Evolutionary conservation across 2,329 filamentous ascomycete genomes (phyloP).

Genomic region (Lecanicillium sp.): DNA sequence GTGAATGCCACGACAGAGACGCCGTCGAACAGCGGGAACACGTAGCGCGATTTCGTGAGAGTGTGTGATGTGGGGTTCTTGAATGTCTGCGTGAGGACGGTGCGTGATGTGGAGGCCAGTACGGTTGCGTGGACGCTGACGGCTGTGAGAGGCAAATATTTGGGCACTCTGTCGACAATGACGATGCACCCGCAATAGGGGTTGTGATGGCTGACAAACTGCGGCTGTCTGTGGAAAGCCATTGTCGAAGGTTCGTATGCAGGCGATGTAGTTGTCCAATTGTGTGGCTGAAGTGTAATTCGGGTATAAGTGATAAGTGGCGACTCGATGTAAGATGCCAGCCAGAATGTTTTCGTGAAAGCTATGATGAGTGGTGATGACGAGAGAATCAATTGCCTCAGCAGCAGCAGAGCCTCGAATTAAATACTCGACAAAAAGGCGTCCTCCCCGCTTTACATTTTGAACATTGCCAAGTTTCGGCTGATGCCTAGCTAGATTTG

Average conservation of each 20-base stretch:
- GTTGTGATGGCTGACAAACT: background rate
- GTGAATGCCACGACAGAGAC: constrained; percentile 63
- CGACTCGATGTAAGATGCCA: too few species aligned
- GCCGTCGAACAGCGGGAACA: constrained; percentile 67
- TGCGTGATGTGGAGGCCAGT: constrained; percentile 45
- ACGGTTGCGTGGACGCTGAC: constrained; percentile 56
- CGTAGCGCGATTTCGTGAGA: constrained; percentile 51
- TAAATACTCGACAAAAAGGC: background rate
- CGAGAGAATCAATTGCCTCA: background rate
- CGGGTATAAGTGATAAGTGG: background rate
- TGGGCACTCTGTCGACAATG: constrained; percentile 17
- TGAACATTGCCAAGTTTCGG: background rate
- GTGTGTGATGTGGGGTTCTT: constrained; percentile 40
- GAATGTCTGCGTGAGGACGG: constrained; percentile 51
- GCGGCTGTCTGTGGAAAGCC: background rate
- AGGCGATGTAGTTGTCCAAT: background rate
- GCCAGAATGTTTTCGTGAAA: too few species aligned
- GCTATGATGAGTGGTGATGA: background rate
- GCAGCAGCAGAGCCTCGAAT: background rate
- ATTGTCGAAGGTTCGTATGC: background rate
- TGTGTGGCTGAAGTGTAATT: too few species aligned
- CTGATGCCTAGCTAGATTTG: constrained; percentile 8
- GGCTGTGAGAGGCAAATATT: constrained; percentile 53
- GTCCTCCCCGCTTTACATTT: background rate
- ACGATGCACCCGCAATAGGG: constrained; percentile 32